Evolutionary conservation across 2,329 filamentous ascomycete species (phyloP), one percentile per base, ranked within the genome.

Genomic region (Falciphora oryzae): DNA sequence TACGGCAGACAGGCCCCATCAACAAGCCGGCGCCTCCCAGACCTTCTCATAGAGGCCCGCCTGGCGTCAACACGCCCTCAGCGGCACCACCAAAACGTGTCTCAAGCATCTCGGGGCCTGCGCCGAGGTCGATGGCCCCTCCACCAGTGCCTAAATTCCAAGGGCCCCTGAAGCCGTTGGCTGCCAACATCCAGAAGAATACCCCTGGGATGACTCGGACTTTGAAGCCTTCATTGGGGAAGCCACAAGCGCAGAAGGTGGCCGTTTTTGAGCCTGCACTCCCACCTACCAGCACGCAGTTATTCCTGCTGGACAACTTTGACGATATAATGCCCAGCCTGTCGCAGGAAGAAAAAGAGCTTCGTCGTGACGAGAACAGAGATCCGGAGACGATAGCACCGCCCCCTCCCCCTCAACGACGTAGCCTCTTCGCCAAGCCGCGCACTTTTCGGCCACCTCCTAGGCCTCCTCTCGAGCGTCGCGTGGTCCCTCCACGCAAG

Each of bases 261-360:
- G 16, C n/a, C 14, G 22, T 22, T 18, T 11, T 50, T 22, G 60
- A 50, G 63, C 32, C 7, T 11, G 16, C 14, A 31, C 31, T 68
- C 1, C 73, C 69, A 25, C 76, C 77, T 8, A 72, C 74, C 32
- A 82, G 81, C 67, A 86, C 83, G 0, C 84, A 85, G 66, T 75
- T 79, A 11, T 84, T 86, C n/a, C 73, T 85, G 11, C 73, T 78
- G 35, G 69, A 71, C 57, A 77, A 83, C 65, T 69, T 82, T 10
- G 82, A 85, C 56, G 82, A 85, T 64, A 79, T 85, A 66, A 82
- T 85, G 59, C 83, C 83, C 0, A 82, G 79, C n/a, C 77, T 82
- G 0, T 85, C 83, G 0, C 85, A 88, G 69, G 81, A 85, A 70
- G 76, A 78, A 8, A 76, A 79, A 25, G 84, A 87, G 70, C 72